phyloP scores from a whole-genome alignment of 2,329 filamentous ascomycete species.

The Chalara sp. region DNA sequence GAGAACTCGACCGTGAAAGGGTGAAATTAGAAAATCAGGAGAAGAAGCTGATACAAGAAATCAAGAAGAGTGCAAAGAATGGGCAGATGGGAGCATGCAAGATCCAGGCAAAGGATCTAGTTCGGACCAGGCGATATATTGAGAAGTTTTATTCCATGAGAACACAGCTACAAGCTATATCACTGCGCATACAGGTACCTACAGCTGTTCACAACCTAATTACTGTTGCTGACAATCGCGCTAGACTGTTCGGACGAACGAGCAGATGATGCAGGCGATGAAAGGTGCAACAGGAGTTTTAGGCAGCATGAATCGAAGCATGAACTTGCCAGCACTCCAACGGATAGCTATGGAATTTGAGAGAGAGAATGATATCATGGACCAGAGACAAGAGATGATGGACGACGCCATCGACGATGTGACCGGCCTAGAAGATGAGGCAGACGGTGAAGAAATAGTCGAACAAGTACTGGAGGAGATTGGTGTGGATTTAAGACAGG shows the following conservation, averaged over 20 bases:
- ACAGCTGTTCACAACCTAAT: background rate
- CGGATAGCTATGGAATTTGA: constrained; percentile 99
- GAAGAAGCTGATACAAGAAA: constrained; percentile 91
- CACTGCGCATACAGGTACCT: constrained; percentile 79
- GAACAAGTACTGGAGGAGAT: constrained; percentile 97
- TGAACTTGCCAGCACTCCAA: constrained; percentile 93
- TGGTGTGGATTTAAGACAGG: constrained; percentile 83
- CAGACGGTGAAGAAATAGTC: constrained; percentile 94
- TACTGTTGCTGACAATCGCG: background rate
- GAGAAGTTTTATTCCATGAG: constrained; percentile 99
- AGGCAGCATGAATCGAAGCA: constrained; percentile 94
- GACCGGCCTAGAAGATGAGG: constrained; percentile 82
- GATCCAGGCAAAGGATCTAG: constrained; percentile 95
- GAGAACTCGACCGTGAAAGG: constrained; percentile 89
- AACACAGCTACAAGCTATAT: constrained; percentile 94
- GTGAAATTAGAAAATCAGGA: constrained; percentile 97
- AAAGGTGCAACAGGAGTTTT: constrained; percentile 91
- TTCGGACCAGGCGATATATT: constrained; percentile 87
- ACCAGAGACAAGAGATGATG: constrained; percentile 99
- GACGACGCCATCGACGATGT: constrained; percentile 97
- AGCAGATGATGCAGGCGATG: constrained; percentile 99
- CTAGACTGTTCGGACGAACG: constrained; percentile 93
- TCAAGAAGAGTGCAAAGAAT: constrained; percentile 97
- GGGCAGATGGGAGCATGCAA: constrained; percentile 97
- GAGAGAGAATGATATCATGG: constrained; percentile 98